These are phyloP conservation scores for Jatropha multifida DNA, from an alignment of 441 rosid species.

Conservation along the genomic window DNA sequence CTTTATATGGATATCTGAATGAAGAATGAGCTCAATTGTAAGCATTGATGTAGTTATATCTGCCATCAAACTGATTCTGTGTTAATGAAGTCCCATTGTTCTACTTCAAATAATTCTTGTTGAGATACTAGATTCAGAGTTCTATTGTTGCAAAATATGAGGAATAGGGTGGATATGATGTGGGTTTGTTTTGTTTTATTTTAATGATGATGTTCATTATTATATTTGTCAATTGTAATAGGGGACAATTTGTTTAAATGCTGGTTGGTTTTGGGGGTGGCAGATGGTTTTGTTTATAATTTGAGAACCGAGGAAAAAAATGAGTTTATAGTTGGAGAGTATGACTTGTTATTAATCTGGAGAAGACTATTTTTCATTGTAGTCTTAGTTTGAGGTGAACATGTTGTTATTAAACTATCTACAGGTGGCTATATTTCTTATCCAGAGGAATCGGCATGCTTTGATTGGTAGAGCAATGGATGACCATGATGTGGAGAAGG, in stretches of 20 bases:
- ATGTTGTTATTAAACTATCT: constrained; percentile 12
- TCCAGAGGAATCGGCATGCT: constrained; percentile 97
- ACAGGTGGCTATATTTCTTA: constrained; percentile 97
- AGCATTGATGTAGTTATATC: not conserved
- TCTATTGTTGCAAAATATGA: not conserved
- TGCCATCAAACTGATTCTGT: not conserved
- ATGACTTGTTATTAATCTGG: not conserved
- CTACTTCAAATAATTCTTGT: not conserved
- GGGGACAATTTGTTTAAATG: not conserved
- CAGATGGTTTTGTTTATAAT: not conserved
- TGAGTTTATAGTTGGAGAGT: not conserved
- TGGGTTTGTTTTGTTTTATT: not conserved
- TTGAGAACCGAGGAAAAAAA: not conserved
- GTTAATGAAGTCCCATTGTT: not conserved
- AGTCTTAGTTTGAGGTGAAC: not conserved
- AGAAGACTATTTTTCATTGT: not conserved
- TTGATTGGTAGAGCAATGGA: constrained; percentile 99
- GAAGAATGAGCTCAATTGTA: not conserved
- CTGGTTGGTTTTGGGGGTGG: no score
- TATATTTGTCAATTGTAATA: not conserved
- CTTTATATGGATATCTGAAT: not conserved
- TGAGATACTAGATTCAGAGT: not conserved
- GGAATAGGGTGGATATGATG: not conserved
- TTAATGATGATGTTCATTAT: not conserved
- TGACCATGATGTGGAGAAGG: constrained; percentile 92